Evolutionary conservation across 306 rosid genomes (phyloP), one percentile per base, ranked within the genome.

Genomic region (Glycyrrhiza uralensis): DNA sequence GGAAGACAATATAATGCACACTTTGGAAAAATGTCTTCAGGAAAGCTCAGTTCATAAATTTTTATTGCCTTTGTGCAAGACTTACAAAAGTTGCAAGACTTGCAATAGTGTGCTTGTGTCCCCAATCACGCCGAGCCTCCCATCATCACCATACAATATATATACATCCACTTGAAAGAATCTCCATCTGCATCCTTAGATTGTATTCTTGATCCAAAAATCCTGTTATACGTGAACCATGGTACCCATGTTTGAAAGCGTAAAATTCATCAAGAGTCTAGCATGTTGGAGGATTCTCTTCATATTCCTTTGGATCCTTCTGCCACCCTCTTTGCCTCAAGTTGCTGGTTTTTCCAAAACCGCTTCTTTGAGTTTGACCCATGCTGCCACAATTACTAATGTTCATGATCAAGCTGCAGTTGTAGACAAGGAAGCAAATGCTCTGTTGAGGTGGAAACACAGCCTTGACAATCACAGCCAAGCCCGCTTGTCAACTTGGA

Each of bases 361-460:
- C 6, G 55, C 12, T 47, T 38, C 44, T 38, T 9, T n/a, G n/a
- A n/a, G n/a, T n/a, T n/a, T 9, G 2, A 8, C 44, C 44, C 10
- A 13, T 2, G 0, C 13, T 38, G 13, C 44, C 3, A 10, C n/a
- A n/a, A n/a, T n/a, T n/a, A n/a, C 44, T n/a, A 38, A 11, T 47
- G 56, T 18, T 20, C 29, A 8, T 50, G 57, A 50, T 30, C 56
- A 49, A 49, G 28, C 28, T 2, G 5, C 68, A 35, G 18, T 28
- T 6, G 33, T 11, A n/a, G 7, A 23, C 44, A 66, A 28, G 28
- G 64, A 69, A 52, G 51, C 51, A 69, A 69, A n/a, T 1, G 64
- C 75, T 12, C 51, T 69, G 38, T 23, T 69, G 5, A 52, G n/a
- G 33, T 69, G 74, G 74, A 69, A 69, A 50, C 9, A 36, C 5